A percentile compares a stretch with the other conserved stretches of the same genome.
Conservation (phyloP, 345 rosid genomes). For the Melaleuca alternifolia region DNA sequence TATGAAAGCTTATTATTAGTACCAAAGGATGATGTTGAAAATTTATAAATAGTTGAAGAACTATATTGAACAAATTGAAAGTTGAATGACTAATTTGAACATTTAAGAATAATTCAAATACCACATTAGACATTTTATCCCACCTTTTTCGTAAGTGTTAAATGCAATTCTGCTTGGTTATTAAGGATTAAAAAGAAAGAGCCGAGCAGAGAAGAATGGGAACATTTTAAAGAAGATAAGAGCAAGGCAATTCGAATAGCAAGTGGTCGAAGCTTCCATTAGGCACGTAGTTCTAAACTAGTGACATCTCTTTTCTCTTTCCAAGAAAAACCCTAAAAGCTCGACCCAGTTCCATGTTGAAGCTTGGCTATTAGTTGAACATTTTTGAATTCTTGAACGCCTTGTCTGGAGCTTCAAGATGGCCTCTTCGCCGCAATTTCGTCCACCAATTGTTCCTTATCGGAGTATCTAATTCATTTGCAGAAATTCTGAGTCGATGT, state of each 20-base stretch:
- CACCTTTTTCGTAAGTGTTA: too few relatives aligned
- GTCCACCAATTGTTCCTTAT: constrained; percentile 4
- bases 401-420: constrained; percentile 9
- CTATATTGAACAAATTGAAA: too few relatives aligned
- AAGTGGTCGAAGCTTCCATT: constrained; percentile 13
- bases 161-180: too few relatives aligned
- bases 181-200: not conserved
- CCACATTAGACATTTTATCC: too few relatives aligned
- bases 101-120: too few relatives aligned
- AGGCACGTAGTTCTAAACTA: constrained; percentile 12
- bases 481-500: too few relatives aligned
- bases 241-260: constrained; percentile 1
- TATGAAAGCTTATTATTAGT: too few relatives aligned
- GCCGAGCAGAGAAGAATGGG: not conserved
- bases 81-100: too few relatives aligned
- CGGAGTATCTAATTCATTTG: too few relatives aligned
- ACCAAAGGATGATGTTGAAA: too few relatives aligned
- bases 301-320: constrained; percentile 3
- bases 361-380: constrained; percentile 7
- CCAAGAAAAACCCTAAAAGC: constrained; percentile 9
- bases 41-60: too few relatives aligned
- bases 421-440: constrained; percentile 11
- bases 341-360: constrained; percentile 15
- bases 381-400: constrained; percentile 8
- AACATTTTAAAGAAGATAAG: not conserved